Evolutionary conservation across 176 grass and related monocot species (phyloP).

Genomic region (Eragrostis curvula): DNA sequence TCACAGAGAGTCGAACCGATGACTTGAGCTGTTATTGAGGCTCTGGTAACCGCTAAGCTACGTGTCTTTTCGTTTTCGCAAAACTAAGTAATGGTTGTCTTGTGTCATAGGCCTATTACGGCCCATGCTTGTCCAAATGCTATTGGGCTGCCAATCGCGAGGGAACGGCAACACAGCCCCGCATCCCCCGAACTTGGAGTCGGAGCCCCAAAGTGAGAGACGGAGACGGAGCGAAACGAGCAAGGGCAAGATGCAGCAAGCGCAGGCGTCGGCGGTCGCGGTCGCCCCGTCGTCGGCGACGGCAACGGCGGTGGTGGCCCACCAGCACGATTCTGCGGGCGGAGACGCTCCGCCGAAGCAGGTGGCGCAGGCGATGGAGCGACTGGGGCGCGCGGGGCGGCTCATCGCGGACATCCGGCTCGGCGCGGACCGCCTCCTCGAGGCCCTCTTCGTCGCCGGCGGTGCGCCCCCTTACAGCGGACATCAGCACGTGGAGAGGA

Average conservation of each 20-base stretch:
- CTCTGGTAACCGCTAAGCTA: too few relatives aligned
- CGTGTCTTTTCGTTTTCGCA: too few relatives aligned
- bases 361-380: conserved; percentile 97
- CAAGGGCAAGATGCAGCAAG: conserved; percentile 48
- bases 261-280: conserved; percentile 22
- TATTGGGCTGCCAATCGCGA: background rate
- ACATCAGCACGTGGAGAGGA: conserved; percentile 47
- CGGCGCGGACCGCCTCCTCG: conserved; percentile 84
- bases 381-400: conserved; percentile 67
- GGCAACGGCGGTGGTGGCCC: conserved; percentile 20
- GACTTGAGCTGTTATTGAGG: too few relatives aligned
- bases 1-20: too few relatives aligned
- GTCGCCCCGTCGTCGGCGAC: conserved; percentile 21
- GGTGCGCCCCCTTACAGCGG: conserved; percentile 43
- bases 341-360: conserved; percentile 93
- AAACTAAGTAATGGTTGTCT: too few relatives aligned
- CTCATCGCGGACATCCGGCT: conserved; percentile 92
- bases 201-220: background rate
- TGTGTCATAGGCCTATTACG: background rate
- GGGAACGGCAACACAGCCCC: background rate
- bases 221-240: background rate
- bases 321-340: background rate
- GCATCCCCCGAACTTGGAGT: background rate
- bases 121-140: background rate
- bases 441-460: conserved; percentile 74